Base-by-base conservation (phyloP, 2,329 filamentous ascomycete genomes). In the Fusarium sp. region DNA sequence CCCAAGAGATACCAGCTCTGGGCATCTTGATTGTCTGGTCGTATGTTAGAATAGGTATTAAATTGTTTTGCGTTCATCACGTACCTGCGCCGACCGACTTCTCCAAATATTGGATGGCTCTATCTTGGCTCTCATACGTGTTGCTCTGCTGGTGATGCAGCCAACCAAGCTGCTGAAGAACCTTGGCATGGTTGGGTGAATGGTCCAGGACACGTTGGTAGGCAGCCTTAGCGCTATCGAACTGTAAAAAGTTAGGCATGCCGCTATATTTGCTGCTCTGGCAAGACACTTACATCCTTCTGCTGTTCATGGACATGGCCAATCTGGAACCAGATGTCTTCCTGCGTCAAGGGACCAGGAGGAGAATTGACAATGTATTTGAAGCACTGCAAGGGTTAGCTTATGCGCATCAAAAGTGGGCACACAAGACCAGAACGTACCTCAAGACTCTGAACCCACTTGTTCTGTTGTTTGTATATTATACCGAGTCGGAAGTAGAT, bases 301-400 rank as follows among this genome's bases (percentile, higher is more conserved):
- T 98, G 96, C 80, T 98, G 96, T 81, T 99, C 96, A 79, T 99
- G 95, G 56, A 99, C 96, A 82, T 99, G 96, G 32, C 96, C 96
- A 80, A 99, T 98, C 83, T 99, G 96, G 86, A 99, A 99, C 96
- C 96, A 98, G 69, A 99, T 99, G 78, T 99, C 96, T 82, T 98
- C 96, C 82, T 98, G 95, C 0, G 95, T 98, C 77, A 99, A 84
- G 6, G 96, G 96, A 8, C 94, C 92, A 7, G 96, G 96, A 34
- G 96, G 96, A 60, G 97, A 95, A 76, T 90, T 93, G 73, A 98
- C 95, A 76, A 99, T 99, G 81, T 98, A 98, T 84, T 96, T 96
- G 86, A 99, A 99, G 86, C 96, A 98, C 94, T 98, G 66, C 22
- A 28, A 34, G 24, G 56, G 56, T 76, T 32, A 67, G 62, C 38